phyloP scores from a whole-genome alignment of 768 basidiomycete genomes.

The Mycena kentingensis region DNA sequence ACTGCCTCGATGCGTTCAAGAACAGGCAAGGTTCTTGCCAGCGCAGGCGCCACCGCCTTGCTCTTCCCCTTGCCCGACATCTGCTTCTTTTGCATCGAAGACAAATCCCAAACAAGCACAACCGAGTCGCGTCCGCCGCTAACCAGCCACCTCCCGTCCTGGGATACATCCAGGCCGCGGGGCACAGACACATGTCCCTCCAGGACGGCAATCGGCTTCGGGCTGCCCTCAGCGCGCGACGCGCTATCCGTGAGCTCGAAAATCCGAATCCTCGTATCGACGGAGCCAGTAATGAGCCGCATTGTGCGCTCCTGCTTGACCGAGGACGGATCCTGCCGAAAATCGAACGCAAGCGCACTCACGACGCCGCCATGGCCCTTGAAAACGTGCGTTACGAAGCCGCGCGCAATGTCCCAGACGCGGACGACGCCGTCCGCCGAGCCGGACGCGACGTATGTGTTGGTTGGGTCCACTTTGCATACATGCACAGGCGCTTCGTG shows the following conservation, averaged over 20 bases:
- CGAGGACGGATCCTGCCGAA: constrained; percentile 61
- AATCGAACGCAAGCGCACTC: constrained; percentile 85
- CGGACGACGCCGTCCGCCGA: constrained; percentile 96
- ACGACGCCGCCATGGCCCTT: constrained; percentile 98
- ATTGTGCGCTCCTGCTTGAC: constrained; percentile 54
- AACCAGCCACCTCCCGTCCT: constrained; percentile 86
- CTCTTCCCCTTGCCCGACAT: constrained; percentile 45
- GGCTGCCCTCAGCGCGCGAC: constrained; percentile 53
- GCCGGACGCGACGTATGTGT: constrained; percentile 90
- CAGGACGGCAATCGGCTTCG: constrained; percentile 76
- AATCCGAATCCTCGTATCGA: constrained; percentile 89
- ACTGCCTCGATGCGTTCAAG: constrained; percentile 88
- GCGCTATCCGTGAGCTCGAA: constrained; percentile 80
- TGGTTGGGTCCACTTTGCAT: constrained; percentile 80
- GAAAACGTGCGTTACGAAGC: constrained; percentile 92
- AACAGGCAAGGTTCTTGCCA: constrained; percentile 79
- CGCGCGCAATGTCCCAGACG: constrained; percentile 89
- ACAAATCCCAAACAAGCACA: constrained; percentile 89
- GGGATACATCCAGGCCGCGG: constrained; percentile 81
- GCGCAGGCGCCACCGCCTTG: constrained; percentile 53
- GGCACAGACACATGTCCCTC: constrained; percentile 97
- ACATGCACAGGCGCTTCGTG: constrained; percentile 96
- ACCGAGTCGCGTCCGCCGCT: constrained; percentile 94
- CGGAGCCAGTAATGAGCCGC: constrained; percentile 87
- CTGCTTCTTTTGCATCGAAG: constrained; percentile 30